Evolutionary conservation across 2,329 filamentous ascomycete species (phyloP).

Genomic region (Exophiala alcalophila): DNA sequence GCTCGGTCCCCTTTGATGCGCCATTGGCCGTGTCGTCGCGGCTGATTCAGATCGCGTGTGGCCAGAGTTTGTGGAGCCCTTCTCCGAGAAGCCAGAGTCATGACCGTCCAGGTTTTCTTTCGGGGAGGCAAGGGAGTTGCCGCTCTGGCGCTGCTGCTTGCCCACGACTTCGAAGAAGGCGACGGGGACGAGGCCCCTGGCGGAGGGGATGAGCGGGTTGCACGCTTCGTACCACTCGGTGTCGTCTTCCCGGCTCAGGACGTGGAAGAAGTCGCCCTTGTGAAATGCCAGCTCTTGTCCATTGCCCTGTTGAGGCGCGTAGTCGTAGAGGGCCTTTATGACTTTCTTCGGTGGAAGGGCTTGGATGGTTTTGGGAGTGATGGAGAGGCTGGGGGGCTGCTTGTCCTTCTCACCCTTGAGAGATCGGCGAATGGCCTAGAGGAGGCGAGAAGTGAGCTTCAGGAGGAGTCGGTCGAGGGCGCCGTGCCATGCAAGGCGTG

Average conservation of each 20-base stretch:
- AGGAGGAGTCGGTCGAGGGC: background rate
- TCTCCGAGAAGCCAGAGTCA: slow-evolving; percentile 84
- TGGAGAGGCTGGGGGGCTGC: slow-evolving; percentile 62
- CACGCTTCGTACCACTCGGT: slow-evolving; percentile 97
- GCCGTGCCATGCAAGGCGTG: too few species aligned
- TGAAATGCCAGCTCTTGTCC: slow-evolving; percentile 83
- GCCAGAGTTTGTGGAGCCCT: slow-evolving; percentile 29
- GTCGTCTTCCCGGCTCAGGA: slow-evolving; percentile 93
- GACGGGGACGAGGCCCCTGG: slow-evolving; percentile 87
- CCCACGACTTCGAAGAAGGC: slow-evolving; percentile 89
- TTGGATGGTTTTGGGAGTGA: slow-evolving; percentile 80
- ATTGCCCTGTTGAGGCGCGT: slow-evolving; percentile 66
- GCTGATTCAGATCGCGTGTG: slow-evolving; percentile 37
- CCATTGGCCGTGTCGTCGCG: slow-evolving; percentile 35
- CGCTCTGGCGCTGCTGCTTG: slow-evolving; percentile 87
- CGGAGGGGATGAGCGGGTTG: slow-evolving; percentile 84
- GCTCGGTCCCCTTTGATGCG: slow-evolving; percentile 43
- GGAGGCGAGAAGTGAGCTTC: slow-evolving; percentile 11
- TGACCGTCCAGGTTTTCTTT: slow-evolving; percentile 62
- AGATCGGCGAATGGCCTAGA: slow-evolving; percentile 75
- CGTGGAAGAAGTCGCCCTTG: slow-evolving; percentile 96
- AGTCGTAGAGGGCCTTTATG: slow-evolving; percentile 94
- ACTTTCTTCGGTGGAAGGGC: slow-evolving; percentile 96
- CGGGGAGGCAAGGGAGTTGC: slow-evolving; percentile 59
- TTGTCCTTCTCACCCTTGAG: slow-evolving; percentile 85